A percentile compares a stretch with the other conserved stretches of the same genome.
Conservation (phyloP, 2,329 filamentous ascomycete species). For the Fusarium odoratissimum region DNA sequence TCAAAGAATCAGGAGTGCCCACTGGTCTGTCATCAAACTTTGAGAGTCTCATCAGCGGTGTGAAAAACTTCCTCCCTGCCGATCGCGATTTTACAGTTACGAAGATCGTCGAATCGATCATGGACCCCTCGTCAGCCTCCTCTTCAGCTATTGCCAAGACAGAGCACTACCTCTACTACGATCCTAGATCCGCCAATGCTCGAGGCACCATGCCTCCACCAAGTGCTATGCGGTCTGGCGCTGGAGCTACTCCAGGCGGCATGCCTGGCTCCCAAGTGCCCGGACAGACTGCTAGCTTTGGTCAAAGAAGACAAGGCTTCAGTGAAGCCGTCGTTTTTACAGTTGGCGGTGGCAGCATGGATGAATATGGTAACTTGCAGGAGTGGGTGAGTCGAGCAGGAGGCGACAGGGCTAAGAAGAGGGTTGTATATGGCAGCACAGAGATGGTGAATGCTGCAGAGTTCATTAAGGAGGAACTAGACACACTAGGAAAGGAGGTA, state of each 20-base stretch:
- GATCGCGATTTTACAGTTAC: slow-evolving; percentile 97
- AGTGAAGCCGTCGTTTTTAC: slow-evolving; percentile 94
- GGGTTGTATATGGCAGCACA: slow-evolving; percentile 95
- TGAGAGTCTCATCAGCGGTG: slow-evolving; percentile 92
- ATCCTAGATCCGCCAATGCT: slow-evolving; percentile 92
- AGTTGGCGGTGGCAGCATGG: slow-evolving; percentile 96
- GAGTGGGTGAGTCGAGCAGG: slow-evolving; percentile 90
- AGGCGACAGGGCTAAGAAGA: slow-evolving; percentile 74
- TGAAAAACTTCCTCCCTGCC: slow-evolving; percentile 97
- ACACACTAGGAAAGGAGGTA: slow-evolving; percentile 70
- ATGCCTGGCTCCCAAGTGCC: slow-evolving; percentile 62
- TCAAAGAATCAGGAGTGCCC: slow-evolving; percentile 89
- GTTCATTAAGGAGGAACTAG: slow-evolving; percentile 73
- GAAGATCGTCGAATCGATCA: slow-evolving; percentile 97
- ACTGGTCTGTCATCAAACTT: slow-evolving; percentile 79
- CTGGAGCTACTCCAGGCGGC: slow-evolving; percentile 59
- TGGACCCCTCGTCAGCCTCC: slow-evolving; percentile 92
- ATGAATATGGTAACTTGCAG: slow-evolving; percentile 97
- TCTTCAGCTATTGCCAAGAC: slow-evolving; percentile 96
- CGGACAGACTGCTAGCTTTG: slow-evolving; percentile 86
- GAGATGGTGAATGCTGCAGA: slow-evolving; percentile 78
- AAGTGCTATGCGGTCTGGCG: slow-evolving; percentile 65
- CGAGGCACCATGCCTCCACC: slow-evolving; percentile 90
- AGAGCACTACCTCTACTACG: slow-evolving; percentile 96
- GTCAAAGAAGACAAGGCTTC: slow-evolving; percentile 89